phyloP scores from a whole-genome alignment of 768 basidiomycete species.

The Stropharia rugosoannulata region DNA sequence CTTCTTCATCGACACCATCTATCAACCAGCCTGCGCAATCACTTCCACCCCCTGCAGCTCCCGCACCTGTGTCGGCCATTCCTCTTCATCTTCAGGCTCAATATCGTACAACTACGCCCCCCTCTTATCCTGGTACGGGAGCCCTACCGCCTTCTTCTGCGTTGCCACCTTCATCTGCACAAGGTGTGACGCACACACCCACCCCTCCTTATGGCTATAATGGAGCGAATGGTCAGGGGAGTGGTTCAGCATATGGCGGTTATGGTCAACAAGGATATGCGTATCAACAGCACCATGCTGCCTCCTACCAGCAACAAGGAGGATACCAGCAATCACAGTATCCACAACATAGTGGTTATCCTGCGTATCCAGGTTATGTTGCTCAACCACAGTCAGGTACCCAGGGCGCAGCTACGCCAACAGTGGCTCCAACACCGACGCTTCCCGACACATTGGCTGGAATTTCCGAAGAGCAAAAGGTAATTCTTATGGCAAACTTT shows the following conservation, averaged over 20 bases:
- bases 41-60: constrained; percentile 26
- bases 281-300: constrained; percentile 8
- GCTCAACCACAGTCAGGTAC: constrained; percentile 14
- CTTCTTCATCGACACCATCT: constrained; percentile 17
- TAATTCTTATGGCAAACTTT: constrained; percentile 23
- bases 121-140: constrained; percentile 18
- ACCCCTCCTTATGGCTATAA: constrained; percentile 25
- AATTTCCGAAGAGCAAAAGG: constrained; percentile 72
- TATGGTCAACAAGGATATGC: constrained; percentile 10
- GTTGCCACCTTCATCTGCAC: not conserved
- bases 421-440: not conserved
- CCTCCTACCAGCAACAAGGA: constrained; percentile 10
- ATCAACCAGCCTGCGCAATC: constrained; percentile 19
- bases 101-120: constrained; percentile 33
- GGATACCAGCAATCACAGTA: constrained; percentile 11
- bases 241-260: constrained; percentile 15
- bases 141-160: constrained; percentile 1
- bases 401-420: constrained; percentile 24
- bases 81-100: constrained; percentile 45
- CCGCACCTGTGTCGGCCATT: constrained; percentile 41
- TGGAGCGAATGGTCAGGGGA: constrained; percentile 14
- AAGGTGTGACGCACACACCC: constrained; percentile 18
- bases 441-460: constrained; percentile 55
- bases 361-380: constrained; percentile 23
- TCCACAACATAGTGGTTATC: constrained; percentile 14